Conservation (phyloP, 2,329 filamentous ascomycete genomes). For the Cladorrhinum sp. region DNA sequence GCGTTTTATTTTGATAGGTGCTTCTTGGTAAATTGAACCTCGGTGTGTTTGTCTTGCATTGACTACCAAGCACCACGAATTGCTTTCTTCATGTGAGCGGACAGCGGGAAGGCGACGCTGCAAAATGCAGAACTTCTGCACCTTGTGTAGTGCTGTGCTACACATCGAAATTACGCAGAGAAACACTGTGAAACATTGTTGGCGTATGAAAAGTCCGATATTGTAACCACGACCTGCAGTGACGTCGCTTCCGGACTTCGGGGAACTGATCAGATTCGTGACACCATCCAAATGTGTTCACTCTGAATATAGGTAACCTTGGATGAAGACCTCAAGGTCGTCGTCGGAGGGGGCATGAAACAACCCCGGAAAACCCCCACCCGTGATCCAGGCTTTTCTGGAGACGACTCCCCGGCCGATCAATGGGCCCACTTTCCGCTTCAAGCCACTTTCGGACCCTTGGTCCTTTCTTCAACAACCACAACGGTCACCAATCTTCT, state of each 20-base stretch:
- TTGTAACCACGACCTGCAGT: not conserved
- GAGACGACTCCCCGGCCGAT: not conserved
- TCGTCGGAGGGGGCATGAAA: not conserved
- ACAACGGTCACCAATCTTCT: not conserved
- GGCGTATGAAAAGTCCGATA: not conserved
- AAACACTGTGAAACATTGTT: too few relatives aligned
- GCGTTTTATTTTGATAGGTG: conserved; percentile 1
- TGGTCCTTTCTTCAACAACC: not conserved
- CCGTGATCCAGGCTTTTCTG: not conserved
- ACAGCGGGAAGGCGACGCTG: not conserved
- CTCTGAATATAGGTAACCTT: too few relatives aligned
- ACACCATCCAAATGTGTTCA: conserved; percentile 1
- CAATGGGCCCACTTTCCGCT: not conserved
- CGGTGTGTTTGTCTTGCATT: not conserved
- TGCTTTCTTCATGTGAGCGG: not conserved
- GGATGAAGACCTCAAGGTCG: not conserved
- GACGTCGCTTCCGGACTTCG: not conserved
- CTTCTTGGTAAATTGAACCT: conserved; percentile 3
- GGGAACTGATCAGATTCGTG: not conserved
- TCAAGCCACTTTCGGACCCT: not conserved
- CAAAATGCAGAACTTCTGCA: not conserved
- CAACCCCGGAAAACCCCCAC: not conserved
- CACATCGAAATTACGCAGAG: too few relatives aligned
- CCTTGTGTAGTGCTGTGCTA: not conserved
- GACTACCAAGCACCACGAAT: not conserved